Evolutionary conservation across 768 basidiomycete species (phyloP).

Genomic region (Leucocoprinus leucothites): DNA sequence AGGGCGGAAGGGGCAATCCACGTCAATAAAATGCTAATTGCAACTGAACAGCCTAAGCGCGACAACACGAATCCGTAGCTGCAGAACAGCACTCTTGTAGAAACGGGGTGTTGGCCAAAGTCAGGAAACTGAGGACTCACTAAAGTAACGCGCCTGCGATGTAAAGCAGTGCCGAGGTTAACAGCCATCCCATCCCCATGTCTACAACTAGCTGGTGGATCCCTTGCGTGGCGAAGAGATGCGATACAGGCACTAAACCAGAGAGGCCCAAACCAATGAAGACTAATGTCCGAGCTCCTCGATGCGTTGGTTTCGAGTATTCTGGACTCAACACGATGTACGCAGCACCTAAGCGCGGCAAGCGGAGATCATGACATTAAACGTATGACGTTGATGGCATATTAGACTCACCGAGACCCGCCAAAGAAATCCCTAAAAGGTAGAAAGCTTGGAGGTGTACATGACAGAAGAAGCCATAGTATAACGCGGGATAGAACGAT

Average conservation of each 20-base stretch:
- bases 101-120: constrained; percentile 5
- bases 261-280: constrained; percentile 79
- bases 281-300: constrained; percentile 71
- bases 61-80: constrained; percentile 1
- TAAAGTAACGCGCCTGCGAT: constrained; percentile 79
- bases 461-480: constrained; percentile 77
- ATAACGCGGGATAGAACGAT: constrained; percentile 73
- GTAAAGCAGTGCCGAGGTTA: constrained; percentile 70
- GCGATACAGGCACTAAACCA: constrained; percentile 65
- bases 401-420: constrained; percentile 54
- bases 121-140: constrained; percentile 42
- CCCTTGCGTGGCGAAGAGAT: constrained; percentile 61
- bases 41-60: constrained; percentile 16
- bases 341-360: constrained; percentile 47
- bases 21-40: constrained; percentile 16
- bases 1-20: constrained; percentile 10
- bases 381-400: constrained; percentile 21
- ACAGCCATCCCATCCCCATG: constrained; percentile 71
- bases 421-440: constrained; percentile 44
- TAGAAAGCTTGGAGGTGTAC: constrained; percentile 52
- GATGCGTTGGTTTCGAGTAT: constrained; percentile 71
- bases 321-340: constrained; percentile 77
- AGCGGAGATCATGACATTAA: constrained; percentile 19
- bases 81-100: background rate
- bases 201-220: constrained; percentile 47